Conservation (phyloP, 2,329 filamentous ascomycete genomes). For the Dactylellina leptospora region DNA sequence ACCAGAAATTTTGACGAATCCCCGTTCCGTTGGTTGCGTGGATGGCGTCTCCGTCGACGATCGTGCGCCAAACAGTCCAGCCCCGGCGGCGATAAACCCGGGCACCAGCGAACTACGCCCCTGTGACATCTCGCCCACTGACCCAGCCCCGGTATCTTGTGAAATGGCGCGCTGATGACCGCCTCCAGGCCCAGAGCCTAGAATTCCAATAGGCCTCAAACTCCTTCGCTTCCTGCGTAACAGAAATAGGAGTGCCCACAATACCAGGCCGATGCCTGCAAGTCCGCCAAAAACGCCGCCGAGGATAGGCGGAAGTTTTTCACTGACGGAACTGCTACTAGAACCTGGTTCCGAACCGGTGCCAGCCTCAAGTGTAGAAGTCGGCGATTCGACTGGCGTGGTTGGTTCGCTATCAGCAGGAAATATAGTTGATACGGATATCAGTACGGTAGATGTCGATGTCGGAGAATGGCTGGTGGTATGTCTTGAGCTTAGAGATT, state of each 20-base stretch:
- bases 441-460: conserved; percentile 15
- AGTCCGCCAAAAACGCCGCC: conserved; percentile 48
- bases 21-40: conserved; percentile 22
- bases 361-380: conserved; percentile 1
- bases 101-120: conserved; percentile 40
- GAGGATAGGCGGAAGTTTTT: conserved; percentile 50
- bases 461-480: neutral
- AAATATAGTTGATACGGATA: conserved; percentile 23
- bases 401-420: conserved; percentile 43
- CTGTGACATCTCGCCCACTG: conserved; percentile 45
- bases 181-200: conserved; percentile 7
- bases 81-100: conserved; percentile 17
- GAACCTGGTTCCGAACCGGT: conserved; percentile 1
- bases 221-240: conserved; percentile 26
- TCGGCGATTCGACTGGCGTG: conserved; percentile 40
- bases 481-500: conserved; percentile 6
- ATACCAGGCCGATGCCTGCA: conserved; percentile 39
- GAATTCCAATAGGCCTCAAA: conserved; percentile 16
- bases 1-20: conserved; percentile 48
- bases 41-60: conserved; percentile 32
- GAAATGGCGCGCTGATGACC: conserved; percentile 41
- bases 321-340: conserved; percentile 13
- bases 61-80: conserved; percentile 28
- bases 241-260: conserved; percentile 49
- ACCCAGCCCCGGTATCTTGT: conserved; percentile 28